Base-by-base conservation (phyloP, 1,284 basidiomycete species). In the Stygiomarasmius scandens region DNA sequence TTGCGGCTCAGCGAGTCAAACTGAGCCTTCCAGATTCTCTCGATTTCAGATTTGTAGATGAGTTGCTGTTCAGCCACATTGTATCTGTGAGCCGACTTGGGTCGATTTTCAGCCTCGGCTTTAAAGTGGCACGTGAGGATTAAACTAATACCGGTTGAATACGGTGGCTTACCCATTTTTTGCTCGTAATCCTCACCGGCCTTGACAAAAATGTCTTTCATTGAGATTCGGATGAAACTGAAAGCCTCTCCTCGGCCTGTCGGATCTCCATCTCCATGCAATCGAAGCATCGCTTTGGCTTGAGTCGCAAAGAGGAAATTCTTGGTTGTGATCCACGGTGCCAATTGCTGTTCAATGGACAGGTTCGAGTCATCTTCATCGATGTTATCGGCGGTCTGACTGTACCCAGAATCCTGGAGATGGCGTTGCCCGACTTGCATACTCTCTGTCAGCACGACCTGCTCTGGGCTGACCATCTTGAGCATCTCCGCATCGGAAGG, bases 351-450 rank as follows among this genome's bases (percentile, higher is more conserved):
- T 72, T 98, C 96, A 54, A 96, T 85, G 38, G 95, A 95, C 60
- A 97, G 81, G 69, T 95, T 93, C 2, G 87, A 84, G 69, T 96
- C 93, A 66, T 96, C 94, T 45, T 89, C 93, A 46, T 92, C 91
- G 25, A 83, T 86, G 10, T 87, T 84, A 61, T 95, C 93, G n/a
- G 89, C 87, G 11, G 89, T 89, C 71, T 93, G 92, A 61, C 92
- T 92, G 74, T 98, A 98, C 43, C 96, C 96, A 3, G 93, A 84
- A 68, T 99, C 96, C 69, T 96, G 89, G 32, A 99, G 77, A 73
- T 98, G 95, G 6, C 95, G 89, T 66, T 96, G 93, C 14, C 97
- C 96, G 44, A 98, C 94, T 72, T 98, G 95, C 96, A 98, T 99
- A 66, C 94, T 94, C 73, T 99, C 97, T 58, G 90, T 92, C 8